Conservation (phyloP, 1,139 yeast species). For the Geotrichum macrosporum region DNA sequence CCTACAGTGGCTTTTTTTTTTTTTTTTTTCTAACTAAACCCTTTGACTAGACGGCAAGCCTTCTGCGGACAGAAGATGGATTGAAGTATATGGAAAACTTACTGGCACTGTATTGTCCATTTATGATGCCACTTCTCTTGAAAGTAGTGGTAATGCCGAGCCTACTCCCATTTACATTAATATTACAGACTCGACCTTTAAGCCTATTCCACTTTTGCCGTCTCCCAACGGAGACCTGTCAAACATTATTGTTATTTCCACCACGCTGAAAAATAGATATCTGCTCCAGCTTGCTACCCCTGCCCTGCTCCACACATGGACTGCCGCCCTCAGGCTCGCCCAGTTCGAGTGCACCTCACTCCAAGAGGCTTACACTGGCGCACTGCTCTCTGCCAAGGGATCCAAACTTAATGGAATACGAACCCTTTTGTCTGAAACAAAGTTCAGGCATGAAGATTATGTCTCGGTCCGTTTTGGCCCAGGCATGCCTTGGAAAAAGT, state of each 20-base stretch:
- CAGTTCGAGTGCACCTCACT: constrained; percentile 73
- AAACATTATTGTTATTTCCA: constrained; percentile 80
- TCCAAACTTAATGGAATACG: constrained; percentile 79
- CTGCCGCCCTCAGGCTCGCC: constrained; percentile 73
- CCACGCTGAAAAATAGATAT: constrained; percentile 84
- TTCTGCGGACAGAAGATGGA: constrained; percentile 73
- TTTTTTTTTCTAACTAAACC: no score
- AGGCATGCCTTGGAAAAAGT: constrained; percentile 97
- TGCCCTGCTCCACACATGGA: constrained; percentile 53
- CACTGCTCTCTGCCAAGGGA: constrained; percentile 83
- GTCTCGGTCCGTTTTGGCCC: constrained; percentile 89
- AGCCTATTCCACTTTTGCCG: constrained; percentile 61
- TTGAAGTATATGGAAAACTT: constrained; percentile 85
- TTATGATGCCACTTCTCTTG: constrained; percentile 82
- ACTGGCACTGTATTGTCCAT: constrained; percentile 88
- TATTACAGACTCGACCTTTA: constrained; percentile 85
- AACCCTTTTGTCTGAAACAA: constrained; percentile 76
- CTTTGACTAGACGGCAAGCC: constrained; percentile 90
- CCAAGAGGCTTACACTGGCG: constrained; percentile 96
- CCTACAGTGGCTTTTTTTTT: no score
- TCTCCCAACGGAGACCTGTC: constrained; percentile 60
- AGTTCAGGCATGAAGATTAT: constrained; percentile 91
- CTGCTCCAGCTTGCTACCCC: constrained; percentile 63
- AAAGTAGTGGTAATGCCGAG: constrained; percentile 42
- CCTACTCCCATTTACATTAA: constrained; percentile 78